Conservation (phyloP, 2,329 filamentous ascomycete genomes). For the Orbilia brochopaga region DNA sequence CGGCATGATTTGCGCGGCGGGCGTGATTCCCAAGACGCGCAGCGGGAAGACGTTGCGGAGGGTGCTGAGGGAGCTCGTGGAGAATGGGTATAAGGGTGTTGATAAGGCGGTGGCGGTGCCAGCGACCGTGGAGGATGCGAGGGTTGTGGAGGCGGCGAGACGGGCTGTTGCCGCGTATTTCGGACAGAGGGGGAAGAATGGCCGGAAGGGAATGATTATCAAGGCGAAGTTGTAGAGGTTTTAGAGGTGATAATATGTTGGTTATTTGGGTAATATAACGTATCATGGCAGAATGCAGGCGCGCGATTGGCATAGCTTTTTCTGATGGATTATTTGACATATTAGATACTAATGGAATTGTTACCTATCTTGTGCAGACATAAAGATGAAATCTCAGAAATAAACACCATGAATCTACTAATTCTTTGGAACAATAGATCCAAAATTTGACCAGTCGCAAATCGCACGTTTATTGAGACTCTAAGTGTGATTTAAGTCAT, state of each 20-base stretch:
- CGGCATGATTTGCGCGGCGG: constrained; percentile 77
- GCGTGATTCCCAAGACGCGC: constrained; percentile 88
- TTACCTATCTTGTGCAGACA: no score
- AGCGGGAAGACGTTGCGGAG: constrained; percentile 89
- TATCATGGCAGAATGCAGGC: no score
- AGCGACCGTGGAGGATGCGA: constrained; percentile 81
- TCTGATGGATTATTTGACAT: no score
- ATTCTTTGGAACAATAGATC: no score
- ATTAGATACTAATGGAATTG: no score
- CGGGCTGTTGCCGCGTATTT: constrained; percentile 78
- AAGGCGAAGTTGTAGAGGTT: constrained; percentile 60
- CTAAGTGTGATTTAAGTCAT: no score
- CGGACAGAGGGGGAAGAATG: constrained; percentile 57
- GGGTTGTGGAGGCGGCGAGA: constrained; percentile 76
- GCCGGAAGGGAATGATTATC: constrained; percentile 44
- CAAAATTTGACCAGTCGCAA: no score
- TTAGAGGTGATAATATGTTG: not conserved
- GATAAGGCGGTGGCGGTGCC: constrained; percentile 76
- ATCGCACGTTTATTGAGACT: no score
- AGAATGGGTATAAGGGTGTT: constrained; percentile 77
- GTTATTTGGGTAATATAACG: not conserved
- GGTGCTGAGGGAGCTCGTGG: constrained; percentile 80
- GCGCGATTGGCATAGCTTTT: no score
- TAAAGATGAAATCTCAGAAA: no score
- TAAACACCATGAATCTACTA: no score